Base-by-base conservation (phyloP, 2,329 filamentous ascomycete genomes). In the Colletotrichum godetiae region DNA sequence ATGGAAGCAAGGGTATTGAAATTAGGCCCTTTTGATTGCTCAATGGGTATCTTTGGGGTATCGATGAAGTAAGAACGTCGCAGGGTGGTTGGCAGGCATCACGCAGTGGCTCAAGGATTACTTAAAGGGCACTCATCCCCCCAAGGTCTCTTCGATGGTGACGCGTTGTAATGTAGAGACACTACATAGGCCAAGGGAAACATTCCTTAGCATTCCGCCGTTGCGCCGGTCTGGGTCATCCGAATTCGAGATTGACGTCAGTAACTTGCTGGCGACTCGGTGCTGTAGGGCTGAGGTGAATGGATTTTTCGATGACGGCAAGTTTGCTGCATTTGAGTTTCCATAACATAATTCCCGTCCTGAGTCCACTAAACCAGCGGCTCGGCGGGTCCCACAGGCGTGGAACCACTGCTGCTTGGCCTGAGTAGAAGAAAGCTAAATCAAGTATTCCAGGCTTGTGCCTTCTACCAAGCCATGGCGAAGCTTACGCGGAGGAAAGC, bases 271-370 rank as follows among this genome's bases (percentile, higher is more conserved):
- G 24, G 35, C 29, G 52, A 55, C 22, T 29, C 5, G 29, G 22
- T 58, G 22, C 58, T 24, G 33, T 71, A 73, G 67, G 67, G 71
- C 71, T 73, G 67, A 73, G 35, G 37, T 46, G 56, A 29, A 63
- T 42, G 8, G 52, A 22, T 31, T 24, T 13, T 13, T 72, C 24
- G 58, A 72, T 74, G 72, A 74, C 63, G 72, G 68, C 42, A 63
- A 33, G 5, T 61, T 15, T 62, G 24, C 35, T 42, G 42, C n/a
- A 22, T 68, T 58, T 42, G 53, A 60, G 68, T 74, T 74, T 74
- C 56, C 68, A 74, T 72, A 72, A 74, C 72, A 72, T 74, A 72
- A 74, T 72, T 74, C 59, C 67, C 56, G 67, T 49, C 31, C 13
- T 4, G 22, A 58, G 31, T 61, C 67, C 56, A 46, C 71, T 12